Conservation (phyloP, 2,329 filamentous ascomycete species). For the Pseudocercospora musae region DNA sequence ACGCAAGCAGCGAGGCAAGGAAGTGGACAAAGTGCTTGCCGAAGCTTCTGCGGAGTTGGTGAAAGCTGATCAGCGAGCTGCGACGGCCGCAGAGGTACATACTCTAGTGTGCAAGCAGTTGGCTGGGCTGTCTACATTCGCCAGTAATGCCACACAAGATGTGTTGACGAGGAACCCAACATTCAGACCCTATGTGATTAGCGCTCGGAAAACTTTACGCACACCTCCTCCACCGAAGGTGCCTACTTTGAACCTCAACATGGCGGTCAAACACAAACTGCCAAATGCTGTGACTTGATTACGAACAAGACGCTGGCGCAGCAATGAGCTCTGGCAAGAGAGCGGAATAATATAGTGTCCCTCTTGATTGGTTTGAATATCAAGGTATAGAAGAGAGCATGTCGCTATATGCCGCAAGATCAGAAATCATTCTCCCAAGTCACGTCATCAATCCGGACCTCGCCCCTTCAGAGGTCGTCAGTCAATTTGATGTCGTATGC, state of each 20-base stretch:
- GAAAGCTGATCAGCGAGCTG: constrained; percentile 22
- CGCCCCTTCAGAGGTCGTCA: background rate
- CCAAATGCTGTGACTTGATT: constrained; percentile 3
- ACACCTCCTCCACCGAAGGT: constrained; percentile 21
- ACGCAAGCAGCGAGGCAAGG: constrained; percentile 24
- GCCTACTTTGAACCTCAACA: constrained; percentile 29
- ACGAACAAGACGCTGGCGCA: background rate
- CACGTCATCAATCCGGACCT: background rate
- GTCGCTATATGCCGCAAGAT: background rate
- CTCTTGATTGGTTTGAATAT: background rate
- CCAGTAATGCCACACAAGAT: constrained; percentile 25
- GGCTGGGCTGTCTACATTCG: constrained; percentile 25
- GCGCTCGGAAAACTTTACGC: constrained; percentile 19
- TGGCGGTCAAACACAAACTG: constrained; percentile 26
- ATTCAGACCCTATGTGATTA: constrained; percentile 23
- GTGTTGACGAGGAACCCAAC: constrained; percentile 30
- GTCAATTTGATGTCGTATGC: background rate
- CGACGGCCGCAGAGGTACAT: constrained; percentile 22
- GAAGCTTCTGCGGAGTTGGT: constrained; percentile 24
- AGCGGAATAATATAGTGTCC: no score
- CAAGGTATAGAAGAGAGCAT: background rate
- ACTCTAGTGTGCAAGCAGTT: constrained; percentile 24
- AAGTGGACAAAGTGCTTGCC: constrained; percentile 27
- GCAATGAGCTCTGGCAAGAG: background rate
- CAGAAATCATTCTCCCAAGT: background rate